phyloP scores from a whole-genome alignment of 495 filamentous ascomycete genomes.

The Neurospora sp. region DNA sequence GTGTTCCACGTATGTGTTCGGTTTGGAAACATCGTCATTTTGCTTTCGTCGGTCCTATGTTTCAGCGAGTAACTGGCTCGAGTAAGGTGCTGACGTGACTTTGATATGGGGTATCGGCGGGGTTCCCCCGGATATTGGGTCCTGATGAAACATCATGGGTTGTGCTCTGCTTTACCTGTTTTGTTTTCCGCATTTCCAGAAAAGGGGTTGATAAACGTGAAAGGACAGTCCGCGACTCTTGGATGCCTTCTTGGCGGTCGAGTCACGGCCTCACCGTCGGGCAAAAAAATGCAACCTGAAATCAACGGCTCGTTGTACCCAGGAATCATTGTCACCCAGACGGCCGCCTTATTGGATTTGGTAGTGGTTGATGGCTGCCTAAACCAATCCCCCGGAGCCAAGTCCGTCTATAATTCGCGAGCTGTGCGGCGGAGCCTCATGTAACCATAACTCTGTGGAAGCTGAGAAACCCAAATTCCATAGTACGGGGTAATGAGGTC shows the following conservation, averaged over 20 bases:
- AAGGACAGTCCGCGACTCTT: not conserved
- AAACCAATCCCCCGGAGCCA: not conserved
- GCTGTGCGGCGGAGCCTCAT: not conserved
- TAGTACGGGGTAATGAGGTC: not conserved
- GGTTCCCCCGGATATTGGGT: not conserved
- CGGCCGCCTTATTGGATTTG: not conserved
- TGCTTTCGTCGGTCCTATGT: not conserved
- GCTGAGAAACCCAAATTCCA: not conserved
- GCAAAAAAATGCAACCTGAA: not conserved
- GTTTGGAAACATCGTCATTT: not conserved
- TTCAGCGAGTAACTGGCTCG: not conserved
- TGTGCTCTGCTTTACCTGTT: not conserved
- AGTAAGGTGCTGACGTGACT: not conserved
- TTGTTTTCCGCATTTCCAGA: not conserved
- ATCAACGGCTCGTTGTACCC: not conserved
- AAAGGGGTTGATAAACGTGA: not conserved
- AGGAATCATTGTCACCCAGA: not conserved
- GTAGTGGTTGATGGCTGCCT: not conserved
- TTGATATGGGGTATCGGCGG: not conserved
- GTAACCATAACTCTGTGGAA: not conserved
- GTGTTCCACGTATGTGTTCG: not conserved
- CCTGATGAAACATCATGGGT: not conserved
- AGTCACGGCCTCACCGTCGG: not conserved
- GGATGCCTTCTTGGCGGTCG: not conserved
- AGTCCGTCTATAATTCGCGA: not conserved